Percentiles rank a stretch among this genome's conserved stretches.
These are phyloP conservation scores for Zopfia rhizophila DNA, from an alignment of 2,329 filamentous ascomycete species.

Conservation along the genomic window DNA sequence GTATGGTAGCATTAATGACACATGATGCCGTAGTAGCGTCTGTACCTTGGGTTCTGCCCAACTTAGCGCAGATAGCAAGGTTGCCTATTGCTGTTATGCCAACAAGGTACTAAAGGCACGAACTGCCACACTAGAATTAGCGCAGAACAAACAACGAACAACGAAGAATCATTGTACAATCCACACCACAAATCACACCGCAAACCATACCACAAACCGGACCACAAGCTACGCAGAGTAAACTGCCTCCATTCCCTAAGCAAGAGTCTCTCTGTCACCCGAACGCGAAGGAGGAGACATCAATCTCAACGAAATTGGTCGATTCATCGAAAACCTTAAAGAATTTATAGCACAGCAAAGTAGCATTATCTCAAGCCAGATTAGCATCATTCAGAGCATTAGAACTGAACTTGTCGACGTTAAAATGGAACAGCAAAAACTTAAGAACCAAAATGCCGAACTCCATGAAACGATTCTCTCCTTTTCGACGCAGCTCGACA, in stretches of 20 bases:
- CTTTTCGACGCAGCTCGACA: constrained; percentile 16
- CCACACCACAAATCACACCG: too few species aligned
- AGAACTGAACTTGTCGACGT: background rate
- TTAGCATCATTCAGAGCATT: constrained; percentile 8
- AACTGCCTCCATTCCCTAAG: constrained; percentile 13
- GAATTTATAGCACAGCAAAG: constrained; percentile 17
- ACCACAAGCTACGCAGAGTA: too few species aligned
- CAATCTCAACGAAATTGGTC: constrained; percentile 4
- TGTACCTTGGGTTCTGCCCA: too few species aligned
- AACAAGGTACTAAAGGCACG: too few species aligned
- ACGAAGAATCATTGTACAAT: too few species aligned
- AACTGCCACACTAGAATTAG: too few species aligned
- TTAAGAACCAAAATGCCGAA: constrained; percentile 12
- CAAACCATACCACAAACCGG: too few species aligned
- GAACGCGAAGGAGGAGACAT: constrained; percentile 3
- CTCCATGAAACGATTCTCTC: constrained; percentile 6
- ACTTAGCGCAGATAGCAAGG: too few species aligned
- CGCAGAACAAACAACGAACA: too few species aligned
- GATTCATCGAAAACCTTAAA: constrained; percentile 16
- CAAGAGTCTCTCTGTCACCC: constrained; percentile 10
- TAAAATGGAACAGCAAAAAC: constrained; percentile 14
- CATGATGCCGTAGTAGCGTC: too few species aligned
- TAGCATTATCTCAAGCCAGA: constrained; percentile 14
- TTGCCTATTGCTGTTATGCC: too few species aligned
- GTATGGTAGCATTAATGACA: too few species aligned